These are phyloP conservation scores for Pelargonium fulgidum DNA, from an alignment of 441 rosid species.

Conservation along the genomic window DNA sequence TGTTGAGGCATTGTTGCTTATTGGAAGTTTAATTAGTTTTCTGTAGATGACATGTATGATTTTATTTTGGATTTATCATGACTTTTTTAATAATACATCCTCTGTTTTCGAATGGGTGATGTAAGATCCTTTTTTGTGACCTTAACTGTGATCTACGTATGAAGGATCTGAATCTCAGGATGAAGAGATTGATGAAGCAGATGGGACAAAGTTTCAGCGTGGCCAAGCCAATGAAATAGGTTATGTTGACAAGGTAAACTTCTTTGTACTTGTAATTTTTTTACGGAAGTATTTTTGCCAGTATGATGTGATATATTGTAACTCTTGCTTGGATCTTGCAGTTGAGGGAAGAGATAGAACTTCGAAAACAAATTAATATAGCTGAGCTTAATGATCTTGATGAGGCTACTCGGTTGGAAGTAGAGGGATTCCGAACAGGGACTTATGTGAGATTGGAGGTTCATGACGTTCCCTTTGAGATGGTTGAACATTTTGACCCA, in stretches of 20 bases:
- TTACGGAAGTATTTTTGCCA: neutral
- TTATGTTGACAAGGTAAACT: conserved; percentile 59
- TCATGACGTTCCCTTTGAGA: conserved; percentile 85
- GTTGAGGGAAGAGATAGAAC: conserved; percentile 82
- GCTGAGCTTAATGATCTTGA: conserved; percentile 74
- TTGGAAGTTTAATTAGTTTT: neutral
- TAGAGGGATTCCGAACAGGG: conserved; percentile 84
- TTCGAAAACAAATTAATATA: conserved; percentile 70
- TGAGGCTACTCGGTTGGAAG: conserved; percentile 62
- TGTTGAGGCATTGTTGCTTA: neutral
- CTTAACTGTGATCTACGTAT: conserved; percentile 54
- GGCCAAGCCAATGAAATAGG: conserved; percentile 56
- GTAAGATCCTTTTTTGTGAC: conserved; percentile 24
- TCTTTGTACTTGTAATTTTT: conserved; percentile 4
- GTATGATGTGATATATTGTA: conserved; percentile 7
- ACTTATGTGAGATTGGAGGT: conserved; percentile 78
- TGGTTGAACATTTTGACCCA: conserved; percentile 88
- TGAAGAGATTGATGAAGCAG: conserved; percentile 49
- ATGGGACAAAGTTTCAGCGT: conserved; percentile 30
- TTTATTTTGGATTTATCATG: neutral
- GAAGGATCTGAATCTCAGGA: conserved; percentile 50
- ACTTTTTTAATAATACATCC: neutral
- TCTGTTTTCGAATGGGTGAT: neutral
- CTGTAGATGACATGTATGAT: neutral
- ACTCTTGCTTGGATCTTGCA: conserved; percentile 32